Base-by-base conservation (phyloP, 2,329 filamentous ascomycete genomes). In the Penicillium oxalicum region DNA sequence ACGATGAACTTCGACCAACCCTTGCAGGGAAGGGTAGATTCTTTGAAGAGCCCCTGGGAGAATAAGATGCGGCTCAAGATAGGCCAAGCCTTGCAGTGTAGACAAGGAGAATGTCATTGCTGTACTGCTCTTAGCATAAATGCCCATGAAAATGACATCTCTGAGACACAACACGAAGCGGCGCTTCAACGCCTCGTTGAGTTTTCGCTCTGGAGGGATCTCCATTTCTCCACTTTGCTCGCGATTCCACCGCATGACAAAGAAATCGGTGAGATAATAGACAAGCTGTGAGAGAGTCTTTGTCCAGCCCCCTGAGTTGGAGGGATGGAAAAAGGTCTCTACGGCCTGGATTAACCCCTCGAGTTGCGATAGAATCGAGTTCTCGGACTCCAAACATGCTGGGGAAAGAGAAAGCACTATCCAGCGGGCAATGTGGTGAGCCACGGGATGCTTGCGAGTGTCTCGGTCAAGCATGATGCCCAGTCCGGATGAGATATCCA, bases 281-380 rank as follows among this genome's bases (percentile, higher is more conserved):
- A 93, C 88, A 46, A 98, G 77, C 68, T 97, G 91, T 3, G 90
- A 86, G 38, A 98, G 74, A 56, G 91, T 87, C 61, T 83, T 89
- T 1, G 91, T 95, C 93, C 93, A 98, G 11, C 76, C 76, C 11
- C 93, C 93, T 45, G 91, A 88, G 67, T 98, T 98, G 2, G 93
- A 98, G 2, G 93, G 93, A 62, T 98, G 93, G 76, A 96, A 98
- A 70, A 98, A 98, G 0, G 93, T 98, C 68, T 98, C 93, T 40
- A 97, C 86, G 2, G 91, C 93, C 67, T 97, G 87, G 58, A 98
- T 87, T 45, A 98, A 76, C 0, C 88, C 91, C 67, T 98, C 91
- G 4, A 98, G 78, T 56, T 87, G 88, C 32, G 86, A 82, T 60
- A 98, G 71, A 38, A 95, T 82, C 0, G 91, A 97, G 47, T 85